Base-by-base conservation (phyloP, 148 eudicot species). In the Pouteria glomerata region DNA sequence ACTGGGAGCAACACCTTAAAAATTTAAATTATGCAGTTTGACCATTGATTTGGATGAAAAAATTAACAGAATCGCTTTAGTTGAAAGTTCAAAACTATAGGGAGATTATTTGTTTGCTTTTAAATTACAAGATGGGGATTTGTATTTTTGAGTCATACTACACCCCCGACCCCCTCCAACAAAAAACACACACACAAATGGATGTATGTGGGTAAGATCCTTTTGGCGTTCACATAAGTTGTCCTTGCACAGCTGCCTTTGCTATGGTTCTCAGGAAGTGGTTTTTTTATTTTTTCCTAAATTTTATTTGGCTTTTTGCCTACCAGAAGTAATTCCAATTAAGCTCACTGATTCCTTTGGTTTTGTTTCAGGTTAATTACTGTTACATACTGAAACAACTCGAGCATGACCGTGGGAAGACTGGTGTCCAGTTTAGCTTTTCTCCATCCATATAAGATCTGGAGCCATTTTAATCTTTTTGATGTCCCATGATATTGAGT, bases 401-500 rank as follows among this genome's bases (percentile, higher is more conserved):
- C 8, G 93, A 83, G 76, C 85, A 88, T n/a, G 97, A 91, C 71
- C 87, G 74, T 50, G 98, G 90, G 74, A 94, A 89, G 82, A 87
- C 90, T 44, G 98, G 97, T 8, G 80, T 95, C 51, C 96, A 89
- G 75, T 88, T 91, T 75, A 80, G 96, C 87, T 95, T 95, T 82
- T 91, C 98, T 59, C 82, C 97, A 45, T 83, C 93, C 1, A 50
- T 71, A 29, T 86, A 80, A 75, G 73, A 68, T 52, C 34, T 51
- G 57, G 58, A 61, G 65, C 59, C 27, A 29, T 26, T 37, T 66
- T 52, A 27, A 41, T 55, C 63, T 8, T 58, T 26, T 64, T 41
- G n/a, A 16, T 45, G 8, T 41, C 65, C 71, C 30, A 27, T 30
- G 42, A 57, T 41, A 68, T 35, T 26, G 42, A 61, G 61, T 57